phyloP scores from a whole-genome alignment of 202 grass and related monocot genomes.

The Panicum hallii region DNA sequence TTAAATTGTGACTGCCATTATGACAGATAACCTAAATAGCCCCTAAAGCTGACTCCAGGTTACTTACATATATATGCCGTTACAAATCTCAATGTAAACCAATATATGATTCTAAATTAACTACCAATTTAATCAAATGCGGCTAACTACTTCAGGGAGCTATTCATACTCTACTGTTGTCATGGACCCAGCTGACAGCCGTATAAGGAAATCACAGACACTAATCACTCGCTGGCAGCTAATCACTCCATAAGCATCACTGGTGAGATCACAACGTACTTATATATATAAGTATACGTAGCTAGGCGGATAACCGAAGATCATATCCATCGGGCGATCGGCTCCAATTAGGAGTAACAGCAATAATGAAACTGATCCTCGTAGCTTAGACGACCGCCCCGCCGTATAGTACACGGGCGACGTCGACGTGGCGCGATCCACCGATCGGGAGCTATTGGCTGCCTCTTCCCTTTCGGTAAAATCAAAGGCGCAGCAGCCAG shows the following conservation, averaged over 20 bases:
- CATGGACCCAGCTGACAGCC: background rate
- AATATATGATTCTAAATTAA: too few species aligned
- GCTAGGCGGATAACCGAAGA: background rate
- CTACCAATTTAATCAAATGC: too few species aligned
- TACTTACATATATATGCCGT: too few species aligned
- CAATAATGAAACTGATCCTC: slow-evolving; percentile 2
- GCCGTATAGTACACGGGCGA: background rate
- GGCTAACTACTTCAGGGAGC: too few species aligned
- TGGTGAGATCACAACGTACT: background rate
- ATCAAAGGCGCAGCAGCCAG: background rate
- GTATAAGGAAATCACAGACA: background rate
- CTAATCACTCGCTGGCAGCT: background rate
- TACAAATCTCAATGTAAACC: too few species aligned
- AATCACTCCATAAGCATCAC: background rate
- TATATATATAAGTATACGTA: background rate
- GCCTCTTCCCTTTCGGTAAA: background rate
- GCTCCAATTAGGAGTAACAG: too few species aligned
- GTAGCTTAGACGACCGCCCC: background rate
- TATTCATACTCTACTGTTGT: background rate
- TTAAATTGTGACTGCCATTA: too few species aligned
- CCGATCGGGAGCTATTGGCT: background rate
- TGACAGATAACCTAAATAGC: too few species aligned
- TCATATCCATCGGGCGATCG: too few species aligned
- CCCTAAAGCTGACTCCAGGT: too few species aligned
- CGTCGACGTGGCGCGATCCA: too few species aligned